Base-by-base conservation (phyloP, 2,329 filamentous ascomycete genomes). In the Calonectria honghensis region DNA sequence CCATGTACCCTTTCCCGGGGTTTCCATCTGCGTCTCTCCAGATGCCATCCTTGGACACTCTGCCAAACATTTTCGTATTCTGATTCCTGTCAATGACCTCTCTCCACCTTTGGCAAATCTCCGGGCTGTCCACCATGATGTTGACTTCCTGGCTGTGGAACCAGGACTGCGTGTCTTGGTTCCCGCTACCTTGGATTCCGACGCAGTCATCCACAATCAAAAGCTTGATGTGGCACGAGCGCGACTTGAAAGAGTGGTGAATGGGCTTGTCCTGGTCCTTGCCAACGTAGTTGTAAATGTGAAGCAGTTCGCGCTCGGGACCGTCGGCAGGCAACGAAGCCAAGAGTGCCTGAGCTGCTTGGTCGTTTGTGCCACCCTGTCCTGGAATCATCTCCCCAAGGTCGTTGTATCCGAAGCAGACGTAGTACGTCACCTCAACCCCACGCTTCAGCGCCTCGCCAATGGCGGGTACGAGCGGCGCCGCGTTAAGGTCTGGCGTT, bases 101-200 rank as follows among this genome's bases (percentile, higher is more conserved):
- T 27, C 91, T 87, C 93, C 93, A 95, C 41, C 86, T 87, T 37
- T 81, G 81, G 78, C 94, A 95, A 0, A 96, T 85, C 1, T 87
- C 82, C 0, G 83, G 79, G 27, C 90, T 93, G 75, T 96, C 94
- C 7, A 96, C 85, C 89, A 96, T 91, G 31, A 96, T 84, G 77
- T 96, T 96, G 70, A 94, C 89, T 83, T 96, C 94, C 82, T 96
- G 94, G 70, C 90, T 93, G 81, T 96, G 94, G 77, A 90, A 96
- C 92, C 94, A 96, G 27, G 90, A 92, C 83, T 96, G 94, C 2
- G 94, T 96, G 79, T 96, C 94, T 82, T 96, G 93, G 80, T 96
- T 96, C 0, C 94, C 94, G 76, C 91, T 94, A 4, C 94, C 94
- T 83, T 94, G 90, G 45, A 96, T 92, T 2, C 90, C 94, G 45